These are phyloP conservation scores for Umbelopsis isabellina DNA, from an alignment of 192 early-diverging fungal genomes.

Conservation along the genomic window DNA sequence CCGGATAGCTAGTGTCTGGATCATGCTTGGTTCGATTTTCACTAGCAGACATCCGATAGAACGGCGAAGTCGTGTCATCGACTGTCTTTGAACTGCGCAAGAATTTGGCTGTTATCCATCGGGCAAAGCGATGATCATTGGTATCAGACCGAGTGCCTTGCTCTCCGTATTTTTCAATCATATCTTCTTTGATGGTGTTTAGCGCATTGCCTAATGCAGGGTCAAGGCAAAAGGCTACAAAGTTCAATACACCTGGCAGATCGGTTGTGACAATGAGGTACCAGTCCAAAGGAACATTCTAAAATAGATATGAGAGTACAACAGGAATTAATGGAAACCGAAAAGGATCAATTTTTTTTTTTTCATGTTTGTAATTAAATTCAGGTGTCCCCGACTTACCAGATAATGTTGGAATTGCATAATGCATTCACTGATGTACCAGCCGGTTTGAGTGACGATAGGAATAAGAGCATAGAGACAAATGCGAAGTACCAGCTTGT, in stretches of 20 bases:
- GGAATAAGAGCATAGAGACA: constrained; percentile 30
- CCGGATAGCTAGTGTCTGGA: background rate
- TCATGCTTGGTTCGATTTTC: background rate
- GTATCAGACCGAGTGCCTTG: background rate
- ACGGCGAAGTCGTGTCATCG: background rate
- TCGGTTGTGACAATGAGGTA: constrained; percentile 12
- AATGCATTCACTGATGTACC: constrained; percentile 16
- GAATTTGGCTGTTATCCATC: background rate
- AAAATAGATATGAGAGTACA: background rate
- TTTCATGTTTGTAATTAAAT: background rate
- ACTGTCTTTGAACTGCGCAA: background rate
- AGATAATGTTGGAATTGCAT: constrained; percentile 22
- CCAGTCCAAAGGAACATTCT: constrained; percentile 11
- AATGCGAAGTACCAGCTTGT: constrained; percentile 24
- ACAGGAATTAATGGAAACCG: no score
- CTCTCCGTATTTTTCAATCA: constrained; percentile 13
- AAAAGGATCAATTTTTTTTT: background rate
- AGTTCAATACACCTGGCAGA: constrained; percentile 23
- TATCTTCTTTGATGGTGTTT: constrained; percentile 5
- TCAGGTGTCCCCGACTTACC: background rate
- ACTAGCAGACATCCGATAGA: constrained; percentile 9
- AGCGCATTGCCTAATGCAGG: constrained; percentile 23
- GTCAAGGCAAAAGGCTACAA: constrained; percentile 17
- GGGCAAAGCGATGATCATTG: constrained; percentile 5
- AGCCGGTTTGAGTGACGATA: constrained; percentile 17